Base-by-base conservation (phyloP, 2,329 filamentous ascomycete species). In the Pseudogymnoascus sp. region DNA sequence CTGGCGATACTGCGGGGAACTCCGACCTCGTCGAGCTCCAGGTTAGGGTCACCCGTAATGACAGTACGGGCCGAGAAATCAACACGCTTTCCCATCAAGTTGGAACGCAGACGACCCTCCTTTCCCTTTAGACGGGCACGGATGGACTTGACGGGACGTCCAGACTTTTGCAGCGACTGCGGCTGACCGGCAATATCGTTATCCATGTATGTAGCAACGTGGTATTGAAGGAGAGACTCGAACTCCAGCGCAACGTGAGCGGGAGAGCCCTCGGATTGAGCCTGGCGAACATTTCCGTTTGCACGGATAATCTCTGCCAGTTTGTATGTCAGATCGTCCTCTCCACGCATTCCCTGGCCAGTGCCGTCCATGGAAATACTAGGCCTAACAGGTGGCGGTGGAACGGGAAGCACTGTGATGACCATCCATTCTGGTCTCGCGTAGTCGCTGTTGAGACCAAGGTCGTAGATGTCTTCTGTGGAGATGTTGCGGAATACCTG, bases 291-390 rank as follows among this genome's bases (percentile, higher is more conserved):
- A 69, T 96, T 97, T 68, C 89, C 88, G 77, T 99, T 99, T 69
- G 94, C 93, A 67, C 94, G 92, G 69, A 99, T 94, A 70, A 99
- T 97, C 76, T 99, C 94, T 70, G 92, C 92, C 33, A 99, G 81
- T 78, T 99, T 99, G 83, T 97, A 99, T 0, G 94, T 99, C 82
- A 99, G 83, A 81, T 99, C 95, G 74, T 99, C 94, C 77, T 99
- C 94, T 72, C 94, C 94, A 65, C 94, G 89, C 80, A 93, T 87
- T 65, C 94, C 94, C 67, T 90, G 90, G 60, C 90, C 89, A 43
- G 91, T 96, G 59, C 94, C 92, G 71, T 97, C 95, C 78, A 97
- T 93, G 20, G 93, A 95, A 69, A 99, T 96, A 81, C 92, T 97
- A 4, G 94, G 94, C 60, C 94, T 89, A 37, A 99, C 95, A 2